phyloP scores from a whole-genome alignment of 2,329 filamentous ascomycete species.

The Chrysoporthe deuterocubensis region DNA sequence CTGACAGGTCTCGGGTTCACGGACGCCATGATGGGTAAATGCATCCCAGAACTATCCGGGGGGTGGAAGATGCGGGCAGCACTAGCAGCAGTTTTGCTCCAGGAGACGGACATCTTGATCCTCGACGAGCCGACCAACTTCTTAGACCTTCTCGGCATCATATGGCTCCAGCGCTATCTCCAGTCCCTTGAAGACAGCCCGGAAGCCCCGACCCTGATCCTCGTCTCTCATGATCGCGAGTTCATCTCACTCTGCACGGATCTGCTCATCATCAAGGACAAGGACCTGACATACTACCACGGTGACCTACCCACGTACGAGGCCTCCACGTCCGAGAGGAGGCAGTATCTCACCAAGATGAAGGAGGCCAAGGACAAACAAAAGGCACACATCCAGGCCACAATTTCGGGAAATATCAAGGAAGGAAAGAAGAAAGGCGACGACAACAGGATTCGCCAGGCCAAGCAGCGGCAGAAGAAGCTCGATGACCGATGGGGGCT shows the following conservation, averaged over 20 bases:
- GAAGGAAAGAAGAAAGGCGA: conserved; percentile 78
- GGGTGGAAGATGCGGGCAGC: conserved; percentile 76
- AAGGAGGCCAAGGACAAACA: conserved; percentile 83
- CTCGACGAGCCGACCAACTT: conserved; percentile 90
- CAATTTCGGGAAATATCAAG: conserved; percentile 74
- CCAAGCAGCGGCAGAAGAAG: conserved; percentile 82
- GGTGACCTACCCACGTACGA: conserved; percentile 77
- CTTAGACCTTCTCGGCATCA: conserved; percentile 78
- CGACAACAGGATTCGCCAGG: conserved; percentile 84
- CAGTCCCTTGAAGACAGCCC: conserved; percentile 56
- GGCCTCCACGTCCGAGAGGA: conserved; percentile 67
- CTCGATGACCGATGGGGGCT: conserved; percentile 81
- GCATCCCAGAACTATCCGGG: conserved; percentile 71
- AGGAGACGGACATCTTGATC: conserved; percentile 76
- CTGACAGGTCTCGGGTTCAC: conserved; percentile 74
- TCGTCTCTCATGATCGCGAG: conserved; percentile 84
- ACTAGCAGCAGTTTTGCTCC: conserved; percentile 68
- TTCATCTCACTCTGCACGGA: conserved; percentile 80
- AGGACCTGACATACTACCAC: conserved; percentile 73
- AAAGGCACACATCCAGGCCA: conserved; percentile 78
- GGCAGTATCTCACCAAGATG: conserved; percentile 71
- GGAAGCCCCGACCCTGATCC: conserved; percentile 67
- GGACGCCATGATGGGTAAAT: conserved; percentile 60
- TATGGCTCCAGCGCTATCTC: conserved; percentile 82
- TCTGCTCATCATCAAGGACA: conserved; percentile 75